Conservation (phyloP, 306 rosid genomes). For the Castanea sativa region DNA sequence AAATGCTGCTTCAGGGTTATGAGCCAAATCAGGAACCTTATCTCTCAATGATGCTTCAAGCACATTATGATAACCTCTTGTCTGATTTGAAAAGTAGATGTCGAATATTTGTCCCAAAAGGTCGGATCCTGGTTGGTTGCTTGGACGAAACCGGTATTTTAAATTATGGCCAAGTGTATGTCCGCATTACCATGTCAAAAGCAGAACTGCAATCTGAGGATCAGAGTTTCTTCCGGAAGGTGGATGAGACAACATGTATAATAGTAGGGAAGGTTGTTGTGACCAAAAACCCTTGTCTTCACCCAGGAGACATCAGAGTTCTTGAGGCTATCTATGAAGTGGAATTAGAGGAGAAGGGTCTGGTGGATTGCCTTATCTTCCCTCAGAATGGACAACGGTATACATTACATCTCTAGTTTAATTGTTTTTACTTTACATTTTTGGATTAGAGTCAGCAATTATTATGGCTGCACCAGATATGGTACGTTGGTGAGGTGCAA, state of each 20-base stretch:
- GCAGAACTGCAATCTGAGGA: conserved; percentile 47
- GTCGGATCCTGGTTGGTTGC: conserved; percentile 77
- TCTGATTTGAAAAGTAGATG: conserved; percentile 79
- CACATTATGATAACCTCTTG: conserved; percentile 59
- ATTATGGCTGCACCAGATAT: neutral
- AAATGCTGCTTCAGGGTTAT: conserved; percentile 71
- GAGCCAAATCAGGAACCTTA: conserved; percentile 85
- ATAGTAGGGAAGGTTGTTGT: conserved; percentile 63
- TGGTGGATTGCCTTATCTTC: conserved; percentile 36
- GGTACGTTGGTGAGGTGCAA: neutral
- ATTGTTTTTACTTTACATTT: conserved; percentile 18
- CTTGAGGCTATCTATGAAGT: conserved; percentile 66
- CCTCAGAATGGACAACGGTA: conserved; percentile 44
- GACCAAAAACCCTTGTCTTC: conserved; percentile 90
- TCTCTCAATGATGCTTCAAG: conserved; percentile 85
- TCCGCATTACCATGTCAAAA: conserved; percentile 56
- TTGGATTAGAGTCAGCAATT: neutral
- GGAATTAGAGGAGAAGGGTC: conserved; percentile 63
- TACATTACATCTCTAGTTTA: conserved; percentile 1
- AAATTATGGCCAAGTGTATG: conserved; percentile 78
- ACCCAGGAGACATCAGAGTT: conserved; percentile 85
- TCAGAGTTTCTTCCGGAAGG: conserved; percentile 53
- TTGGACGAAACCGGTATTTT: conserved; percentile 82
- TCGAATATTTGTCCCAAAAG: conserved; percentile 76
- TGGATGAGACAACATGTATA: conserved; percentile 55